phyloP scores from a whole-genome alignment of 768 basidiomycete genomes.

The Lepiota venenata region DNA sequence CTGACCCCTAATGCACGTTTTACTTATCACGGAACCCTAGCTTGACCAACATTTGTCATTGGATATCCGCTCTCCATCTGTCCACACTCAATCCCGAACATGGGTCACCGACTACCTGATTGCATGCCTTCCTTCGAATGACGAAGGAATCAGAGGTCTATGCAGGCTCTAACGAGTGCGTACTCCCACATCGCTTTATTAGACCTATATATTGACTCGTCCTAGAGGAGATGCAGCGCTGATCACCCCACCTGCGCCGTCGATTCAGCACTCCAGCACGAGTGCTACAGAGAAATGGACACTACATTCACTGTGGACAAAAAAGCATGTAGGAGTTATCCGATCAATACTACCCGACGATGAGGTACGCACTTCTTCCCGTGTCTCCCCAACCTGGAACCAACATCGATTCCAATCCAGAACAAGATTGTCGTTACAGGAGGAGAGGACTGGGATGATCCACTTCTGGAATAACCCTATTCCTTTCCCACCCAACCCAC shows the following conservation, averaged over 20 bases:
- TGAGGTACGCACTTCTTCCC: constrained; percentile 27
- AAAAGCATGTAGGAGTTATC: constrained; percentile 54
- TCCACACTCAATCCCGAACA: constrained; percentile 51
- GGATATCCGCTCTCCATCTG: constrained; percentile 64
- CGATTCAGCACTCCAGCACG: constrained; percentile 19
- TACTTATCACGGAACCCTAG: constrained; percentile 28
- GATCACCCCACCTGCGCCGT: constrained; percentile 29
- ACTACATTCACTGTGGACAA: constrained; percentile 49
- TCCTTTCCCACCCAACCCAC: not conserved
- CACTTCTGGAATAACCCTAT: constrained; percentile 19
- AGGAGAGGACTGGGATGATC: constrained; percentile 28
- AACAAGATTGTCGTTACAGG: constrained; percentile 25
- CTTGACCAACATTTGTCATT: constrained; percentile 53
- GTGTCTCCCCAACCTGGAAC: not conserved
- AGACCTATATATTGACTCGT: not conserved
- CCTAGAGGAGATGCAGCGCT: constrained; percentile 57
- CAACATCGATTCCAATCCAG: constrained; percentile 9
- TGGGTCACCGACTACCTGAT: constrained; percentile 85
- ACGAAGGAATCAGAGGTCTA: constrained; percentile 47
- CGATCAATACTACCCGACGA: constrained; percentile 57
- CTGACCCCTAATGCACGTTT: not conserved
- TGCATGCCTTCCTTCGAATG: constrained; percentile 38
- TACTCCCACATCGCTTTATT: constrained; percentile 4
- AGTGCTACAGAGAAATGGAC: constrained; percentile 42
- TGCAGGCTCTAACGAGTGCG: constrained; percentile 73